These are phyloP conservation scores for Cryphonectria parasitica DNA, from an alignment of 2,329 filamentous ascomycete genomes.

Conservation along the genomic window DNA sequence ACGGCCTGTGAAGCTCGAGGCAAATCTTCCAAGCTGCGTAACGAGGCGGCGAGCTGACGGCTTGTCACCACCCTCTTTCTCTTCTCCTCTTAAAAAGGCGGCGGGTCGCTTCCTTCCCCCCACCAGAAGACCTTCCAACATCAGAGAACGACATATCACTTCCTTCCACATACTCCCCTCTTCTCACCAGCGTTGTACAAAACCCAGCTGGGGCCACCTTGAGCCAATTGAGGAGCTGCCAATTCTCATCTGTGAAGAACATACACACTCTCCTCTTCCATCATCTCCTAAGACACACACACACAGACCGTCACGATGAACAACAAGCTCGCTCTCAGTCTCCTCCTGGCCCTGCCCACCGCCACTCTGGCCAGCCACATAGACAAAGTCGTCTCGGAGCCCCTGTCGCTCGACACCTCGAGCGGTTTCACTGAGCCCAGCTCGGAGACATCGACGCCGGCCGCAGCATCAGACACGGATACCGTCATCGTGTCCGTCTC, in stretches of 20 bases:
- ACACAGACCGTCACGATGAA: neutral
- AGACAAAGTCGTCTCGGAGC: neutral
- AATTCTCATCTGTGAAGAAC: neutral
- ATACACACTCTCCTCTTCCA: neutral
- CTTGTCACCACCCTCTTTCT: neutral
- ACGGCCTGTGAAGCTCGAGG: neutral
- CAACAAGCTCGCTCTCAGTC: neutral
- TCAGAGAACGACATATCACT: slow-evolving; percentile 6
- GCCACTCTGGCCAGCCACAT: neutral
- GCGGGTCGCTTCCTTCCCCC: neutral
- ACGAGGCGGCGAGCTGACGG: neutral
- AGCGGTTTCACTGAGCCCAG: slow-evolving; percentile 4
- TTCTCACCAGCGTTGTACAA: neutral
- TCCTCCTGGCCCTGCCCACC: slow-evolving; percentile 7
- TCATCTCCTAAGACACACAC: neutral
- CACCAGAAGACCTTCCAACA: neutral
- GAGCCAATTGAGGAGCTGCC: neutral
- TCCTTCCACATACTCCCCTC: neutral
- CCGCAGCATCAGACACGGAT: neutral
- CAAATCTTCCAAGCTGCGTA: neutral
- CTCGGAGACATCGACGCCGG: slow-evolving; percentile 6
- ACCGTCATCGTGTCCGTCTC: slow-evolving; percentile 5
- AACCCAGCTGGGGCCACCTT: neutral
- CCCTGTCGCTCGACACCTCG: neutral
- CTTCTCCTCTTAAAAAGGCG: neutral